Evolutionary conservation across 306 rosid species (phyloP), one percentile per base, ranked within the genome.

Genomic region (Casuarina equisetifolia): DNA sequence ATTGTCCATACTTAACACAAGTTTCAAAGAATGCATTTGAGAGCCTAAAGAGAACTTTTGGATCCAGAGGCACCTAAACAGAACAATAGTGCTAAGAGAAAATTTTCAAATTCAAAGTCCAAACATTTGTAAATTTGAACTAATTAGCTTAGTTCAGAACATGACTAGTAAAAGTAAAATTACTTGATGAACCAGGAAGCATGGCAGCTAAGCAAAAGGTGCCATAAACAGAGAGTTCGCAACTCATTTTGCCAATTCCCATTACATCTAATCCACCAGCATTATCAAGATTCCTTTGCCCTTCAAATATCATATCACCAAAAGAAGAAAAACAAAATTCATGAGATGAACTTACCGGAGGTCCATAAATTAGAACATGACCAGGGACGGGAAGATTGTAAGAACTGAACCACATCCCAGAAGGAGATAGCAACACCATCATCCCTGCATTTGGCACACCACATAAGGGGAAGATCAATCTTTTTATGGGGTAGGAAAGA

Each of bases 311-410:
- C 40, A 67, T 43, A 76, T 45, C 55, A 75, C 35, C 52, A 54
- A 43, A 39, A 17, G 17, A 38, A 76, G 49, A 17, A 40, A 43
- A 66, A 9, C 70, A 39, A 66, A 35, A 66, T 19, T 66, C 19
- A 66, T 66, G 83, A 75, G 61, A 64, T 67, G 70, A 44, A 90
- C 98, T 87, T 85, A 94, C 98, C n/a, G 97, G 69, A 69, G 98
- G 98, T 83, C 97, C 98, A 82, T 86, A 80, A 75, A 94, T 82
- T 57, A 94, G 85, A 83, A 90, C 85, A 83, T 94, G 94, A 48
- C 98, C 98, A 46, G 98, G 97, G 77, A 94, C 89, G 53, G 93
- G 97, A 63, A 94, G 82, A 69, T 88, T 70, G 72, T 87, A 78
- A 58, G 95, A 84, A 85, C 90, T 85, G 83, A 94, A 90, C 93